A percentile compares a stretch with the other conserved stretches of the same genome.
These are phyloP conservation scores for Diaporthe humulicola DNA, from an alignment of 2,329 filamentous ascomycete genomes.

Conservation along the genomic window DNA sequence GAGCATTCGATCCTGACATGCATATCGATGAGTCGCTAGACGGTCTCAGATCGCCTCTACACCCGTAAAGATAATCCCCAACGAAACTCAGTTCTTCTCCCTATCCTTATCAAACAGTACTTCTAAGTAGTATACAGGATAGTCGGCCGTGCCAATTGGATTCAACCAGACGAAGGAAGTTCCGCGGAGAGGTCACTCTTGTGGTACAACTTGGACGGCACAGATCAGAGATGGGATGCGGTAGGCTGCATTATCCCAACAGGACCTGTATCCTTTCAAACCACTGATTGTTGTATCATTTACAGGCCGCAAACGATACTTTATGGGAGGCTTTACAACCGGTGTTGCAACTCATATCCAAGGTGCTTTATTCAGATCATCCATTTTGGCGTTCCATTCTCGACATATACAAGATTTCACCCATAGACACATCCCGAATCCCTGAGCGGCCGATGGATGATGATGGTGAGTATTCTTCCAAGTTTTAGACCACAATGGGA, in stretches of 20 bases:
- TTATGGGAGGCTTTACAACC: slow-evolving; percentile 8
- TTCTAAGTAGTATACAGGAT: not conserved
- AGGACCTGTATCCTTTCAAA: too few species aligned
- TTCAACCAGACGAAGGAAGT: not conserved
- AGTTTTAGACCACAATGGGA: fast-evolving
- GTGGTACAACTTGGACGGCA: not conserved
- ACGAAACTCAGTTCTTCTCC: too few species aligned
- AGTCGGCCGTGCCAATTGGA: not conserved
- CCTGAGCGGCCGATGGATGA: not conserved
- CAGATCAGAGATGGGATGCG: slow-evolving; percentile 1
- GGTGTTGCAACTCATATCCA: not conserved
- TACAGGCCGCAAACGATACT: not conserved
- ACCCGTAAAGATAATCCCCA: not conserved
- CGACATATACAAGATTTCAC: slow-evolving; percentile 10
- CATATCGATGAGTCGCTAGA: not conserved
- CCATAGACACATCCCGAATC: not conserved
- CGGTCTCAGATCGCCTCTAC: not conserved
- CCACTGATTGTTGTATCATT: not conserved
- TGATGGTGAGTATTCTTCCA: not conserved
- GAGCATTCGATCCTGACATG: slow-evolving; percentile 13
- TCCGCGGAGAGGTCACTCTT: not conserved
- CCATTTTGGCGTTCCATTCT: slow-evolving; percentile 9
- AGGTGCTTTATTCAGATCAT: slow-evolving; percentile 10
- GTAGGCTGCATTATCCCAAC: not conserved
- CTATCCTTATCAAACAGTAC: not conserved